These are phyloP conservation scores for Musa beccarii DNA, from an alignment of 176 grass and related monocot species.

Conservation along the genomic window DNA sequence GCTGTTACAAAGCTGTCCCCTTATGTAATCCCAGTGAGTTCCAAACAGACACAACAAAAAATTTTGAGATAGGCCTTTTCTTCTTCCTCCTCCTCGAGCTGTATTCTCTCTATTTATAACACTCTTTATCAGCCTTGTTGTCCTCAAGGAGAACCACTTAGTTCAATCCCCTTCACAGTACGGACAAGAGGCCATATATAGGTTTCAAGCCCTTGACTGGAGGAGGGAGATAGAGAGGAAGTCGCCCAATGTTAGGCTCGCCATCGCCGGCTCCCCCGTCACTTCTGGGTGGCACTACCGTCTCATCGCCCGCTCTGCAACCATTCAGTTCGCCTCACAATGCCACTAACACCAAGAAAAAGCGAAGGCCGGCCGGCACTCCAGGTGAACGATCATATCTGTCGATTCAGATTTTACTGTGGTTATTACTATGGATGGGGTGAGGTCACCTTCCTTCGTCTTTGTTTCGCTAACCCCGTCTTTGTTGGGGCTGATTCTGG, in stretches of 20 bases:
- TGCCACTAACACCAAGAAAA: constrained; percentile 40
- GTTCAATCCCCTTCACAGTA: background rate
- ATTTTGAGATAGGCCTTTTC: constrained; percentile 37
- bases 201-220: no score
- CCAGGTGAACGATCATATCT: constrained; percentile 38
- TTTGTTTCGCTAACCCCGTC: no score
- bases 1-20: constrained; percentile 53
- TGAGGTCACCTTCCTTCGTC: no score
- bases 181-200: no score
- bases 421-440: constrained; percentile 6
- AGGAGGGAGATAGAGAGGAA: no score
- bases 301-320: constrained; percentile 10
- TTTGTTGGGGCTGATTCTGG: background rate
- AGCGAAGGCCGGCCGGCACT: constrained; percentile 76
- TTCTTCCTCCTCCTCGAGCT: constrained; percentile 12
- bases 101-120: constrained; percentile 27
- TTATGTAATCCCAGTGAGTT: constrained; percentile 9
- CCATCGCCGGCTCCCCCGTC: constrained; percentile 16
- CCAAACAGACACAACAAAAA: constrained; percentile 31
- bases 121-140: constrained; percentile 16
- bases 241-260: constrained; percentile 37
- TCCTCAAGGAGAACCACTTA: background rate
- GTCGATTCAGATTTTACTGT: background rate
- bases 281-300: background rate
- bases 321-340: constrained; percentile 25